Conservation (phyloP, 2,329 filamentous ascomycete species). For the Akanthomyces lecanii region DNA sequence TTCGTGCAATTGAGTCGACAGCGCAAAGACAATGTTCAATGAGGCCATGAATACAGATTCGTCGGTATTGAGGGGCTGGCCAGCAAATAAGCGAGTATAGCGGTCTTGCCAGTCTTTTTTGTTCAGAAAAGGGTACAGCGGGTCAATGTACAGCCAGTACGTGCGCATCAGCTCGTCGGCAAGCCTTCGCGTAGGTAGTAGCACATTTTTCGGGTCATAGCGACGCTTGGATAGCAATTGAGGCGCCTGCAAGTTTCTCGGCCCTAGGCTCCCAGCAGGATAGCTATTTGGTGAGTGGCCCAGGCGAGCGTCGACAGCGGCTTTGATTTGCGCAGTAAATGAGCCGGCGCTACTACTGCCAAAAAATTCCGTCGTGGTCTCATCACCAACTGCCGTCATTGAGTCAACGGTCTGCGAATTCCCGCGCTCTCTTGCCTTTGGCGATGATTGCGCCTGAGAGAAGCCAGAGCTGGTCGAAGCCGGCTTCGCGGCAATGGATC, state of each 20-base stretch:
- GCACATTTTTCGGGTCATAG: conserved; percentile 30
- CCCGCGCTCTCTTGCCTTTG: conserved; percentile 1
- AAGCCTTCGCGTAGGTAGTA: conserved; percentile 41
- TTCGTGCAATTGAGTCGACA: conserved; percentile 41
- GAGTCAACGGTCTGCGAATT: conserved; percentile 38
- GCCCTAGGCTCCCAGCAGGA: neutral
- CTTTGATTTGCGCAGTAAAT: conserved; percentile 44
- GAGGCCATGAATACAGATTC: conserved; percentile 41
- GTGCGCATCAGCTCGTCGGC: conserved; percentile 42
- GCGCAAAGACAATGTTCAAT: conserved; percentile 43
- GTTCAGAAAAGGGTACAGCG: conserved; percentile 44
- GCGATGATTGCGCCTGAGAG: neutral
- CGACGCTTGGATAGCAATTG: neutral
- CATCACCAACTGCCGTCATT: conserved; percentile 43
- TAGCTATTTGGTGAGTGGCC: conserved; percentile 13
- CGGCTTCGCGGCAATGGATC: conserved; percentile 11
- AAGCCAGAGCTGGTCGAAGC: neutral
- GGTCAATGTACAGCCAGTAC: conserved; percentile 45
- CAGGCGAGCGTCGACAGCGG: conserved; percentile 34
- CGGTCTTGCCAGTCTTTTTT: conserved; percentile 31
- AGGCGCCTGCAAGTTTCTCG: neutral
- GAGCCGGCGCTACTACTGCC: conserved; percentile 44
- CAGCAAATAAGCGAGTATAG: conserved; percentile 39
- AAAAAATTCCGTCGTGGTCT: conserved; percentile 39
- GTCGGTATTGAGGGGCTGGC: conserved; percentile 32